Evolutionary conservation across 208 protist species (phyloP).

Genomic region (Acanthamoeba triangularis): DNA sequence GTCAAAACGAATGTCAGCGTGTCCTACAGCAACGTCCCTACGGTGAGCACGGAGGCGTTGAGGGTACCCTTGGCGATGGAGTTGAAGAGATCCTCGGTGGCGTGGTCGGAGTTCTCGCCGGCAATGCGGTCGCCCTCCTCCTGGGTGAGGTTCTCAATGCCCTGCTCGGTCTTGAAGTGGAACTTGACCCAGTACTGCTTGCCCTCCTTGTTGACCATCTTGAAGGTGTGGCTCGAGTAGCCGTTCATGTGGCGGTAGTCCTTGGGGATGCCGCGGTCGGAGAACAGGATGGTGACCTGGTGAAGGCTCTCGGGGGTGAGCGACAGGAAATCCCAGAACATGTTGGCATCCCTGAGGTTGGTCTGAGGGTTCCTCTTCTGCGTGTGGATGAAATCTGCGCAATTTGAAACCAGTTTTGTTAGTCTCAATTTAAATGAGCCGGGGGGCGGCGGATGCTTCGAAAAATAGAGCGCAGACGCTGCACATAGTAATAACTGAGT

Average conservation of each 20-base stretch:
- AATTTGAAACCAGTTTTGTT: slow-evolving; percentile 11
- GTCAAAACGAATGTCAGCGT: not conserved
- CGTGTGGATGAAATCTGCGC: slow-evolving; percentile 92
- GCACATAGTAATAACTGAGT: not conserved
- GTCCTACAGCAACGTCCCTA: slow-evolving; percentile 52
- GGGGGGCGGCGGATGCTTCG: no score
- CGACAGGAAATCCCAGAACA: slow-evolving; percentile 92
- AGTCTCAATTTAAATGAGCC: no score
- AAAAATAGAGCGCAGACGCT: not conserved
- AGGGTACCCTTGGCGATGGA: slow-evolving; percentile 52
- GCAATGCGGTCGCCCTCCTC: slow-evolving; percentile 90
- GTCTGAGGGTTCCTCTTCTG: slow-evolving; percentile 93
- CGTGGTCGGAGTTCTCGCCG: slow-evolving; percentile 88
- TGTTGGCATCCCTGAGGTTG: slow-evolving; percentile 88
- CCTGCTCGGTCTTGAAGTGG: slow-evolving; percentile 91
- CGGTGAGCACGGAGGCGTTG: not conserved
- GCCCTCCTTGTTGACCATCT: slow-evolving; percentile 90
- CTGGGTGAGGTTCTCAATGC: slow-evolving; percentile 89
- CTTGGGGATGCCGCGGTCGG: slow-evolving; percentile 89
- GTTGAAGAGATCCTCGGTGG: slow-evolving; percentile 91
- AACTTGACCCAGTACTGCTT: slow-evolving; percentile 91
- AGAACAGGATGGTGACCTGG: slow-evolving; percentile 91
- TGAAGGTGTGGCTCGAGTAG: slow-evolving; percentile 90
- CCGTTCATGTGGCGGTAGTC: slow-evolving; percentile 91
- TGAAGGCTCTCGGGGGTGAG: slow-evolving; percentile 90